Percentiles rank a stretch among this genome's conserved stretches.
These are phyloP conservation scores for Venturia nashicola DNA, from an alignment of 2,329 filamentous ascomycete species.

Conservation along the genomic window DNA sequence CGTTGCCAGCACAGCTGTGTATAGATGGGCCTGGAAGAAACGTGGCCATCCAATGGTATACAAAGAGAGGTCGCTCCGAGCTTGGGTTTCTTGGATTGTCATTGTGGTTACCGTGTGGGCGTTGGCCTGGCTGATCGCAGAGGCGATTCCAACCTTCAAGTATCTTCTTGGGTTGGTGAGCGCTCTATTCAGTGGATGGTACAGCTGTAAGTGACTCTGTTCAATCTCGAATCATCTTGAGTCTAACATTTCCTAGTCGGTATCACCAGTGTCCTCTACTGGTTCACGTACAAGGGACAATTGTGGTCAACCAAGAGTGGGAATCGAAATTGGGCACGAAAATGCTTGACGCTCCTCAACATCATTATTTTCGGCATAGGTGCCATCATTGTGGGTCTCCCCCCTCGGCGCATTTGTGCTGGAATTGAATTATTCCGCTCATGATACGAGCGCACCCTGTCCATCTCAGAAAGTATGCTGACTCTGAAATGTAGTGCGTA, in stretches of 20 bases:
- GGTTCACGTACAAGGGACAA: neutral
- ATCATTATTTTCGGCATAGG: conserved; percentile 8
- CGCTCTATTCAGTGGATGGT: conserved; percentile 46
- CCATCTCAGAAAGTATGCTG: neutral
- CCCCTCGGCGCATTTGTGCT: neutral
- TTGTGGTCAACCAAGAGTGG: neutral
- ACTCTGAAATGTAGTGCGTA: conserved; percentile 6
- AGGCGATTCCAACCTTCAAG: conserved; percentile 58
- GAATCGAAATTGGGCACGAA: neutral
- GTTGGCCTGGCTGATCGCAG: conserved; percentile 54
- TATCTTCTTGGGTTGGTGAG: conserved; percentile 46
- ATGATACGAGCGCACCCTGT: neutral
- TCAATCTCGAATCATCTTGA: neutral
- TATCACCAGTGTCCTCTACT: conserved; percentile 10
- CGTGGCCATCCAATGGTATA: conserved; percentile 35
- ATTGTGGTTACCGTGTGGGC: conserved; percentile 46
- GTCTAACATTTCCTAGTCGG: conserved; percentile 6
- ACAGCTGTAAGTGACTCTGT: conserved; percentile 37
- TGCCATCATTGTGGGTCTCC: conserved; percentile 9
- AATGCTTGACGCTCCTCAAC: conserved; percentile 7
- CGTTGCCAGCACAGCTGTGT: conserved; percentile 54
- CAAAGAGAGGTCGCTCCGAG: neutral
- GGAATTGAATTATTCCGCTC: neutral
- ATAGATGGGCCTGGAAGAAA: conserved; percentile 48
- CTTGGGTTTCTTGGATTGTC: conserved; percentile 36